Percentiles rank a stretch among this genome's conserved stretches.
Evolutionary conservation across 495 filamentous ascomycete genomes (phyloP).

Genomic region (Lophium mytilinum): DNA sequence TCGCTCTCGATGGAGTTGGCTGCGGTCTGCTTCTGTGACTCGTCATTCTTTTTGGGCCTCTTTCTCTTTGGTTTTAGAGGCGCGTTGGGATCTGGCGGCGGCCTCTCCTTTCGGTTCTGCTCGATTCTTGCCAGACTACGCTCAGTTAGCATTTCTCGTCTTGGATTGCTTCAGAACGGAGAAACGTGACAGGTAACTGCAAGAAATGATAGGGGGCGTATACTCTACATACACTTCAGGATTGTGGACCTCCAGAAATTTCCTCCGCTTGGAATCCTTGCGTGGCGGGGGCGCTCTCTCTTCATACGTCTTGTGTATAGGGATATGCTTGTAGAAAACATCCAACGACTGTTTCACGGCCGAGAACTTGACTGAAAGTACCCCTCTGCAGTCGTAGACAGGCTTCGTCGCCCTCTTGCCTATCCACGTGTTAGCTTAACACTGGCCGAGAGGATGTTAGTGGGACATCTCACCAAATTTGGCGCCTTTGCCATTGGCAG

Average conservation of each 20-base stretch:
- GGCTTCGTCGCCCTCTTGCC: slow-evolving; percentile 24
- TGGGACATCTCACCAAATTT: slow-evolving; percentile 9
- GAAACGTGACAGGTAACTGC: not conserved
- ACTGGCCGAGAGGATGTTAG: not conserved
- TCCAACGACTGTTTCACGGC: slow-evolving; percentile 20
- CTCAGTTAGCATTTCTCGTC: not conserved
- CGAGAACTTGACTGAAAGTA: slow-evolving; percentile 27
- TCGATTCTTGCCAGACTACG: slow-evolving; percentile 10
- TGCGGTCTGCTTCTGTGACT: slow-evolving; percentile 5
- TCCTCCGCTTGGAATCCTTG: slow-evolving; percentile 24
- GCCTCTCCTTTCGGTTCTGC: slow-evolving; percentile 15
- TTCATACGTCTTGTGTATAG: slow-evolving; percentile 27
- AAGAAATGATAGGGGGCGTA: slow-evolving; percentile 4
- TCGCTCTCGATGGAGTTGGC: slow-evolving; percentile 22
- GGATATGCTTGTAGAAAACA: slow-evolving; percentile 27
- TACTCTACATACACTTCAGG: slow-evolving; percentile 18
- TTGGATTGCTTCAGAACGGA: not conserved
- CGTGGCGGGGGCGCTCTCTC: slow-evolving; percentile 26
- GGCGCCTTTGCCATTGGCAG: slow-evolving; percentile 23
- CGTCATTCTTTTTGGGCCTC: slow-evolving; percentile 10
- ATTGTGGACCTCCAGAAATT: slow-evolving; percentile 16
- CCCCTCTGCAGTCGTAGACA: slow-evolving; percentile 27
- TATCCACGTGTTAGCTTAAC: not conserved
- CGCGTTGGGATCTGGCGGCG: not conserved
- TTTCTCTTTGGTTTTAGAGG: slow-evolving; percentile 15